Evolutionary conservation across 352 stramenopile species (phyloP).

Genomic region (Globisporangium okanoganense): DNA sequence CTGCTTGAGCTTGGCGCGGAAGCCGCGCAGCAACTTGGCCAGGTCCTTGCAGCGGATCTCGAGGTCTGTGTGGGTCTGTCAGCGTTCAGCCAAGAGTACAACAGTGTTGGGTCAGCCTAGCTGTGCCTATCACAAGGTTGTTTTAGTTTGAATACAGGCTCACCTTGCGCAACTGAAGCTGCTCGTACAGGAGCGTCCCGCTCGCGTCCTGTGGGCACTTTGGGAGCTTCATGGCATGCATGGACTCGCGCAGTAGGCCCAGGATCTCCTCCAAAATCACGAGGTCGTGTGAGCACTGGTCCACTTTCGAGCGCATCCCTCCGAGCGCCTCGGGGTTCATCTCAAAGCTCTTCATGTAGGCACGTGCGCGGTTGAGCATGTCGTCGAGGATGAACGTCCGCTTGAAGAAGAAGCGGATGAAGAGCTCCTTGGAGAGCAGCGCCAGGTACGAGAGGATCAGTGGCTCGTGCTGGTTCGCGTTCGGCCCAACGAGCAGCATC

Average conservation of each 20-base stretch:
- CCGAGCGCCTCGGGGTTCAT: constrained; percentile 90
- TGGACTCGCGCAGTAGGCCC: constrained; percentile 92
- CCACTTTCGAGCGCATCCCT: constrained; percentile 88
- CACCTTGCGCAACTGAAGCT: constrained; percentile 86
- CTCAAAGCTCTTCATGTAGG: constrained; percentile 90
- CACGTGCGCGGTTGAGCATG: constrained; percentile 90
- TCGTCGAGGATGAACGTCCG: constrained; percentile 96
- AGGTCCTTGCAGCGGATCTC: constrained; percentile 91
- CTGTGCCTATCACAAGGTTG: neutral
- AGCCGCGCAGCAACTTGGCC: constrained; percentile 89
- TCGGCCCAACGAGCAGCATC: constrained; percentile 91
- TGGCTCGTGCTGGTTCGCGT: constrained; percentile 91
- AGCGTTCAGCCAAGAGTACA: constrained; percentile 7
- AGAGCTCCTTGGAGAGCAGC: constrained; percentile 92
- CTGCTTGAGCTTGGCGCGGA: constrained; percentile 89
- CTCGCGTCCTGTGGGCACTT: constrained; percentile 85
- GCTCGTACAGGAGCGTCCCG: constrained; percentile 89
- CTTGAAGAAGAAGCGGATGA: constrained; percentile 93
- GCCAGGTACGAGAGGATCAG: constrained; percentile 92
- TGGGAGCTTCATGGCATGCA: constrained; percentile 90
- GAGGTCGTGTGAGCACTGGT: constrained; percentile 91
- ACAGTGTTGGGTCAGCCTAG: constrained; percentile 6
- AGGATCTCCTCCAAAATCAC: constrained; percentile 97
- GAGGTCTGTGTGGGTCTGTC: constrained; percentile 68
- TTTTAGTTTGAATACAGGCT: neutral